phyloP scores from a whole-genome alignment of 352 stramenopile species.

The Phytopythium chamaehyphon region DNA sequence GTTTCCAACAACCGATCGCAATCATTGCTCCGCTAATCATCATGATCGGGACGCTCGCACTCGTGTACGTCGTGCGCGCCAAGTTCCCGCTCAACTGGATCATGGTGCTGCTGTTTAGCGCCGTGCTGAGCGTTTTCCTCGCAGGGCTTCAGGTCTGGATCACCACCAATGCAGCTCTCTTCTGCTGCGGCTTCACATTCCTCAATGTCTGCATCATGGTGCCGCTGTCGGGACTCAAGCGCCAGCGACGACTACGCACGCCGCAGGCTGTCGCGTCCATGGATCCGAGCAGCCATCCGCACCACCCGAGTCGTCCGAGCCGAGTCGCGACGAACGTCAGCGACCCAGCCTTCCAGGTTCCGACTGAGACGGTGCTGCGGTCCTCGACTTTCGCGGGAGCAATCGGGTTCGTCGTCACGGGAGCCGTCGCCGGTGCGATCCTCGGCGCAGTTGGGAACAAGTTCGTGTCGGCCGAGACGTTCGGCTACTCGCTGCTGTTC shows the following conservation, averaged over 20 bases:
- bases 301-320: background rate
- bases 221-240: constrained; percentile 21
- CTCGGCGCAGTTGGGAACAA: constrained; percentile 14
- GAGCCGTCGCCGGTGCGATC: constrained; percentile 15
- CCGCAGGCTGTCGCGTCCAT: background rate
- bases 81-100: constrained; percentile 43
- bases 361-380: constrained; percentile 23
- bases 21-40: constrained; percentile 17
- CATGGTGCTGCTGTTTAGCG: constrained; percentile 39
- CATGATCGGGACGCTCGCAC: constrained; percentile 22
- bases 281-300: constrained; percentile 5
- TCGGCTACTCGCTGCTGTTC: constrained; percentile 34
- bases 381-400: constrained; percentile 21
- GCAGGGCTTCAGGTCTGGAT: constrained; percentile 40
- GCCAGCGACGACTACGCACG: background rate
- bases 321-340: background rate
- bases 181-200: constrained; percentile 39
- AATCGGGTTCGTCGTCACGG: constrained; percentile 24
- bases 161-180: constrained; percentile 33
- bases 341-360: background rate
- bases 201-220: constrained; percentile 36
- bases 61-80: constrained; percentile 37
- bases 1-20: constrained; percentile 1
- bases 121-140: constrained; percentile 30
- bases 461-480: constrained; percentile 29